Conservation (phyloP, 2,329 filamentous ascomycete species). For the Xenoacremonium recifei region DNA sequence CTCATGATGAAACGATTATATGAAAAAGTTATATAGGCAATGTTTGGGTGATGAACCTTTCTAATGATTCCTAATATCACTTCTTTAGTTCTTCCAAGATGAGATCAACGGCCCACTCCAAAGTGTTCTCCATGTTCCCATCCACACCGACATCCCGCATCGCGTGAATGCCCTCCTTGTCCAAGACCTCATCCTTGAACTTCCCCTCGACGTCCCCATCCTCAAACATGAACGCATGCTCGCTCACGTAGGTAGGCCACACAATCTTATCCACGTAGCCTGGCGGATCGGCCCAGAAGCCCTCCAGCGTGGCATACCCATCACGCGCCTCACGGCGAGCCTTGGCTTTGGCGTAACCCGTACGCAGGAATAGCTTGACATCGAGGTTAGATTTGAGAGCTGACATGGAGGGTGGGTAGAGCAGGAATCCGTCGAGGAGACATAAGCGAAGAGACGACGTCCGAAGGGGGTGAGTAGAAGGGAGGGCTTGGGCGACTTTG, state of each 20-base stretch:
- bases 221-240: conserved; percentile 80
- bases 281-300: conserved; percentile 93
- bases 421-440: conserved; percentile 84
- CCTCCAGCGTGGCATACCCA: conserved; percentile 79
- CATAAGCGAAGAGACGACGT: conserved; percentile 50
- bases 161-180: conserved; percentile 45
- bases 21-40: no score
- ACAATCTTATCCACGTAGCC: conserved; percentile 93
- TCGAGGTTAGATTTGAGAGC: conserved; percentile 64
- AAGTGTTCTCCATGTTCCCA: conserved; percentile 57
- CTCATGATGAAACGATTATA: no score
- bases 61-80: not conserved
- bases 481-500: conserved; percentile 47
- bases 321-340: conserved; percentile 64
- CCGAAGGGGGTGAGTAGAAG: conserved; percentile 39
- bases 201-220: conserved; percentile 63
- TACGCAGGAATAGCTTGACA: conserved; percentile 74
- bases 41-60: no score
- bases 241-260: conserved; percentile 88
- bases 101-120: conserved; percentile 67
- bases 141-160: conserved; percentile 47
- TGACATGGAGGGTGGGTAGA: conserved; percentile 62
- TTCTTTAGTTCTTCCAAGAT: conserved; percentile 50
- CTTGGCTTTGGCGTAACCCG: conserved; percentile 63
- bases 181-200: conserved; percentile 46